Conservation (phyloP, 192 early-diverging fungal genomes). For the Backusella morwellensis region DNA sequence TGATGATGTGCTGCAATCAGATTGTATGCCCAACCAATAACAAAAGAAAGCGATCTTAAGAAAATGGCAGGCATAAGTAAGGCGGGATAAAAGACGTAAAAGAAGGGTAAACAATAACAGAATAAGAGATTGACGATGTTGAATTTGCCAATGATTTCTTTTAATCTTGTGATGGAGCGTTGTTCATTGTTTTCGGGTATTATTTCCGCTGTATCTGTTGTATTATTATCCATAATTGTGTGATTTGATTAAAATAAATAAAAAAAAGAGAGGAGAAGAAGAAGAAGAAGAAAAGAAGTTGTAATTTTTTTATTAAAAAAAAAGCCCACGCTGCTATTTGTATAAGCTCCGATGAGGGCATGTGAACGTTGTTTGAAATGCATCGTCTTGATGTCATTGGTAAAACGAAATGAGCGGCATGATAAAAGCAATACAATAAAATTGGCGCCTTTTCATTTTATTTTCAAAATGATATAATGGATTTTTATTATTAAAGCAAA, state of each 20-base stretch:
- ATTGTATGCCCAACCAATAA: slow-evolving; percentile 21
- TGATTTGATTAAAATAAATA: background rate
- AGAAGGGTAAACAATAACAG: slow-evolving; percentile 39
- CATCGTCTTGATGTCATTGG: slow-evolving; percentile 1
- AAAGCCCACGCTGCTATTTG: background rate
- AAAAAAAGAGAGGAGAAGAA: background rate
- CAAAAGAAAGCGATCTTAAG: slow-evolving; percentile 30
- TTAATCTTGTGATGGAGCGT: background rate
- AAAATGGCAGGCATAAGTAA: slow-evolving; percentile 37
- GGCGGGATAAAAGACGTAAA: slow-evolving; percentile 40
- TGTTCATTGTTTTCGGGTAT: background rate
- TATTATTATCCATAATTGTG: background rate
- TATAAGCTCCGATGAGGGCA: slow-evolving; percentile 1
- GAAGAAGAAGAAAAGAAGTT: background rate
- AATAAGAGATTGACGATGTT: slow-evolving; percentile 37
- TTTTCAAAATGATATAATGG: background rate
- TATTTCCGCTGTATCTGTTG: background rate
- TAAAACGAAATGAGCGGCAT: background rate
- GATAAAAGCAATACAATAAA: background rate
- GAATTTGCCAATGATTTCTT: slow-evolving; percentile 28
- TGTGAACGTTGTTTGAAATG: slow-evolving; percentile 4
- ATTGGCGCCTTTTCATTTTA: slow-evolving; percentile 1
- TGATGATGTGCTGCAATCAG: slow-evolving; percentile 17
- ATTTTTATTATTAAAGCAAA: background rate
- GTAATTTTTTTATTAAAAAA: background rate